Evolutionary conservation across 2,329 filamentous ascomycete genomes (phyloP).

Genomic region (Pestalotiopsis sp.): DNA sequence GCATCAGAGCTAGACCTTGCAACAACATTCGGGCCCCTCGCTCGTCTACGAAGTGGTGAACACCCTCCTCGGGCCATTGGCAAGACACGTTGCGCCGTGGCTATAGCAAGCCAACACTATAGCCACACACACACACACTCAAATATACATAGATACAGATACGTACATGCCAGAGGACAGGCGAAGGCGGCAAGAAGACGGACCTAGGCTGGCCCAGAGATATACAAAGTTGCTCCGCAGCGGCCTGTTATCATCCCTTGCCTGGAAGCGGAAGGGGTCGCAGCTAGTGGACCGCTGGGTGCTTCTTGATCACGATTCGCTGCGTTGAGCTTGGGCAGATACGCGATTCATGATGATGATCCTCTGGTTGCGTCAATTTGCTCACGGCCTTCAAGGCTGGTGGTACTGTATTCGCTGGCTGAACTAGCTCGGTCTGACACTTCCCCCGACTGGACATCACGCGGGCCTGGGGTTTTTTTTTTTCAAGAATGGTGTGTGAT

Average conservation of each 20-base stretch:
- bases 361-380: neutral
- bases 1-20: neutral
- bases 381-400: neutral
- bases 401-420: neutral
- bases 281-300: neutral
- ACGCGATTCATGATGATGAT: neutral
- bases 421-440: neutral
- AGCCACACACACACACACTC: slow-evolving; percentile 2
- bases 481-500: neutral
- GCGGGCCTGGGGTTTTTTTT: neutral
- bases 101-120: neutral
- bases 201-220: neutral
- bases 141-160: neutral
- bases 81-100: neutral
- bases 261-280: neutral
- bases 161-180: neutral
- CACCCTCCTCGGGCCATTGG: neutral
- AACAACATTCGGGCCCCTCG: neutral
- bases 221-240: slow-evolving; percentile 4
- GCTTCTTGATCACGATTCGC: neutral
- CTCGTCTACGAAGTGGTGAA: neutral
- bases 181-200: neutral
- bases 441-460: neutral
- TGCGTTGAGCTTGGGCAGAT: neutral
- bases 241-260: neutral